Base-by-base conservation (phyloP, 352 stramenopile genomes). In the Nothophytophthora sp. region DNA sequence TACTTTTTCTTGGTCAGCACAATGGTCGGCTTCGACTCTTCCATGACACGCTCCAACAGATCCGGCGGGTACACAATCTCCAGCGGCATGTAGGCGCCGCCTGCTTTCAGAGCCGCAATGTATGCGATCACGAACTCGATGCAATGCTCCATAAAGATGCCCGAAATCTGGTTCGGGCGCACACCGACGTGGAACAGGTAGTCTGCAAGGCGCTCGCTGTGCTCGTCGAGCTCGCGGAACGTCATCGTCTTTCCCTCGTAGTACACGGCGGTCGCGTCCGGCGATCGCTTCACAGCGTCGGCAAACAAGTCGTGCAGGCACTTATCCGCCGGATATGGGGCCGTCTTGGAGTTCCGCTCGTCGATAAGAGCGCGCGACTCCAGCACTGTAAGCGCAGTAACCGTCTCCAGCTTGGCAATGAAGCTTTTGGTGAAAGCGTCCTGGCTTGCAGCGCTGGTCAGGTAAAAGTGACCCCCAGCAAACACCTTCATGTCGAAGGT, bases 121-220 rank as follows among this genome's bases (percentile, higher is more conserved):
- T 96, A 97, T 5, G 74, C 81, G 18, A 98, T 73, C 33, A 96
- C 87, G 59, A 97, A 98, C 71, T 97, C 83, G 45, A 86, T 75
- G 48, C 83, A 95, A 30, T 96, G 88, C 48, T 97, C 90, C 88
- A 98, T 96, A 55, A 97, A 91, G 62, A 91, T 88, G 24, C 77
- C 81, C 38, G 75, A 81, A 37, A 88, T 90, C 44, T 60, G 68
- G 55, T 87, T 87, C 2, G 77, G 77, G 4, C 80, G 80, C 25
- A 91, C 77, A 40, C 81, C 81, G 28, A 65, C 56, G n/a, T 72
- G 39, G 44, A 76, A 91, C 24, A 91, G 44, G 30, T 82, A 82
- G 50, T 88, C 73, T 4, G 80, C 76, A 4, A 93, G 82, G 7
- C 43, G 63, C 41, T 86, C 67, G 35, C 76, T 86, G 33, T 87